Conservation (phyloP, 768 basidiomycete genomes). For the Leccinum fibrillosum region DNA sequence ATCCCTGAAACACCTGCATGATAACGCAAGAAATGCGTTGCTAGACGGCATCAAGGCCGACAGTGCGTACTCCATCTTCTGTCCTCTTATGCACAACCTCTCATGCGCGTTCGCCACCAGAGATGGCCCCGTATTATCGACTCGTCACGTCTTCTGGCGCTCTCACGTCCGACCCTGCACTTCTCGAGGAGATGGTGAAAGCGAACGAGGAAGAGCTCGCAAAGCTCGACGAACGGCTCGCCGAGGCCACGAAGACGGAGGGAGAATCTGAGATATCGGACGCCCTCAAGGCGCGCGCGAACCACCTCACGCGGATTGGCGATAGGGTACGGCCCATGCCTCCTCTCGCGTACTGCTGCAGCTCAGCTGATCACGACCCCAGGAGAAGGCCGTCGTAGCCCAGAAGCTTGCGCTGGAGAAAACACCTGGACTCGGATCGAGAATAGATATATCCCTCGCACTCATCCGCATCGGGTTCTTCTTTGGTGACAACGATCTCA, state of each 20-base stretch:
- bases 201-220: slow-evolving; percentile 72
- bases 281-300: slow-evolving; percentile 77
- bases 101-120: slow-evolving; percentile 35
- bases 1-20: slow-evolving; percentile 59
- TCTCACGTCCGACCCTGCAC: slow-evolving; percentile 38
- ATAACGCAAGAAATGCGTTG: slow-evolving; percentile 59
- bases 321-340: slow-evolving; percentile 51
- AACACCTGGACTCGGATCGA: slow-evolving; percentile 86
- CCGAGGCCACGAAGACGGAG: slow-evolving; percentile 85
- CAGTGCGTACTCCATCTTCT: slow-evolving; percentile 45
- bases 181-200: slow-evolving; percentile 33
- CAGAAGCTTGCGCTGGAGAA: slow-evolving; percentile 85
- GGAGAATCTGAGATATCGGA: slow-evolving; percentile 95
- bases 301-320: slow-evolving; percentile 84
- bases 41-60: slow-evolving; percentile 77
- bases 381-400: slow-evolving; percentile 82
- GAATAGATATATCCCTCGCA: slow-evolving; percentile 90
- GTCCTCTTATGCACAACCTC: not conserved
- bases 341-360: not conserved
- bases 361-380: not conserved
- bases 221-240: slow-evolving; percentile 71
- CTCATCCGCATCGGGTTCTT: slow-evolving; percentile 90
- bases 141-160: slow-evolving; percentile 50
- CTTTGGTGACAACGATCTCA: slow-evolving; percentile 73
- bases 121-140: slow-evolving; percentile 86